Percentiles rank a stretch among this genome's conserved stretches.
phyloP scores from a whole-genome alignment of 1,284 basidiomycete genomes.

The Fomitopsis betulina region DNA sequence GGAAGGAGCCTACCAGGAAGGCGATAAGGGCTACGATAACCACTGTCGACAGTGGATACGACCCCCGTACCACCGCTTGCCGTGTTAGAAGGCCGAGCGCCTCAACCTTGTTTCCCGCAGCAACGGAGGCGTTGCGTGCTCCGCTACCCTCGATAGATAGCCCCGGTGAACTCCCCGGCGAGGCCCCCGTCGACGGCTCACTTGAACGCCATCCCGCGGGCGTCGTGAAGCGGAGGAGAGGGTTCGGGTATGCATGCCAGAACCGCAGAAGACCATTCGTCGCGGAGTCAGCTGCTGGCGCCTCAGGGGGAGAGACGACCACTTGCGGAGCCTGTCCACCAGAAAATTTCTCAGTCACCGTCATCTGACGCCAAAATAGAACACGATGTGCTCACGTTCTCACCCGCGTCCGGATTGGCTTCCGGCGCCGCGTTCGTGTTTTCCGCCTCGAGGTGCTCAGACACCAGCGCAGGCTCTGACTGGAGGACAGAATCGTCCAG shows the following conservation, averaged over 20 bases:
- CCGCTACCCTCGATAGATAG: conserved; percentile 4
- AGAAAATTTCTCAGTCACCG: conserved; percentile 5
- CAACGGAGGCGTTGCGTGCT: conserved; percentile 4
- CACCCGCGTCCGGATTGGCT: conserved; percentile 19
- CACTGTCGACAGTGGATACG: conserved; percentile 55
- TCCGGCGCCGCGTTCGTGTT: conserved; percentile 23
- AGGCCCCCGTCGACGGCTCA: conserved; percentile 12
- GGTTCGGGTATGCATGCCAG: conserved; percentile 41
- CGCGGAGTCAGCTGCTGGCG: conserved; percentile 18
- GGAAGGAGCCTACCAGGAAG: conserved; percentile 86
- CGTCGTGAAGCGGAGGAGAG: conserved; percentile 35
- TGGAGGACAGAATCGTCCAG: conserved; percentile 34
- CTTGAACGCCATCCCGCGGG: conserved; percentile 19
- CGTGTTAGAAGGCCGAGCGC: conserved; percentile 9
- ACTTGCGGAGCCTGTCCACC: conserved; percentile 11
- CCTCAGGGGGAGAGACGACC: conserved; percentile 14
- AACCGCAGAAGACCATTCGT: conserved; percentile 37
- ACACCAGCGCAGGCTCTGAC: conserved; percentile 21
- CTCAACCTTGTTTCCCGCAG: conserved; percentile 5
- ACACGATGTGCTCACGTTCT: conserved; percentile 21
- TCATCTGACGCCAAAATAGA: conserved; percentile 4
- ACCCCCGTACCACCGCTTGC: conserved; percentile 10
- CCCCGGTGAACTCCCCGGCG: conserved; percentile 7
- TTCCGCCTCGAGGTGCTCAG: conserved; percentile 29
- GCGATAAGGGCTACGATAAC: conserved; percentile 82